A percentile compares a stretch with the other conserved stretches of the same genome.
Conservation (phyloP, 495 filamentous ascomycete genomes). For the Podospora anserina region DNA sequence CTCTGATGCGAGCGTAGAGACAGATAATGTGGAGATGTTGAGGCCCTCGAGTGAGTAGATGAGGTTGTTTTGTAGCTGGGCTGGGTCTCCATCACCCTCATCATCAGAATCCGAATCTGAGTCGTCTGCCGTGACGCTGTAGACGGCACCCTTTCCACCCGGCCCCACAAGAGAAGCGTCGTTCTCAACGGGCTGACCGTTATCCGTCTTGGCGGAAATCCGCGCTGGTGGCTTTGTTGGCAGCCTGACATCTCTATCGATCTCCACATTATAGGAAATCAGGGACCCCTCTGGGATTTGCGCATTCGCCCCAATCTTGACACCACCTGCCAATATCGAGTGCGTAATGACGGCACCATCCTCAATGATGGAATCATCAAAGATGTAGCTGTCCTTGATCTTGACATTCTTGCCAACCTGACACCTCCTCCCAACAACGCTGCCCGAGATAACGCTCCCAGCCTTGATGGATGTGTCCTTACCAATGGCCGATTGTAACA, state of each 20-base stretch:
- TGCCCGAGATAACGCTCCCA: slow-evolving; percentile 63
- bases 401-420: slow-evolving; percentile 78
- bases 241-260: slow-evolving; percentile 54
- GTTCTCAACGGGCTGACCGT: slow-evolving; percentile 41
- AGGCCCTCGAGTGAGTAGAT: slow-evolving; percentile 68
- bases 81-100: slow-evolving; percentile 43
- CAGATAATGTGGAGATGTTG: slow-evolving; percentile 71
- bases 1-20: slow-evolving; percentile 57
- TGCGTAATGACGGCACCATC: slow-evolving; percentile 67
- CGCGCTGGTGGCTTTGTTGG: slow-evolving; percentile 26
- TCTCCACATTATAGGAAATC: slow-evolving; percentile 71
- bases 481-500: slow-evolving; percentile 68
- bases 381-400: slow-evolving; percentile 81
- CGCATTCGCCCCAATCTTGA: slow-evolving; percentile 66
- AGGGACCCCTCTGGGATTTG: slow-evolving; percentile 67
- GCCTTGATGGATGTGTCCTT: slow-evolving; percentile 71
- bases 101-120: slow-evolving; percentile 51
- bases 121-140: slow-evolving; percentile 46
- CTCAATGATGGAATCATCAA: slow-evolving; percentile 75
- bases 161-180: slow-evolving; percentile 58
- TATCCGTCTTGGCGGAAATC: slow-evolving; percentile 39
- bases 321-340: slow-evolving; percentile 72
- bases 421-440: slow-evolving; percentile 77
- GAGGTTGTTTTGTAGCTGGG: slow-evolving; percentile 41
- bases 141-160: slow-evolving; percentile 50